A percentile compares a stretch with the other conserved stretches of the same genome.
phyloP scores from a whole-genome alignment of 2,329 filamentous ascomycete species.

The Cryphonectria nitschkei region DNA sequence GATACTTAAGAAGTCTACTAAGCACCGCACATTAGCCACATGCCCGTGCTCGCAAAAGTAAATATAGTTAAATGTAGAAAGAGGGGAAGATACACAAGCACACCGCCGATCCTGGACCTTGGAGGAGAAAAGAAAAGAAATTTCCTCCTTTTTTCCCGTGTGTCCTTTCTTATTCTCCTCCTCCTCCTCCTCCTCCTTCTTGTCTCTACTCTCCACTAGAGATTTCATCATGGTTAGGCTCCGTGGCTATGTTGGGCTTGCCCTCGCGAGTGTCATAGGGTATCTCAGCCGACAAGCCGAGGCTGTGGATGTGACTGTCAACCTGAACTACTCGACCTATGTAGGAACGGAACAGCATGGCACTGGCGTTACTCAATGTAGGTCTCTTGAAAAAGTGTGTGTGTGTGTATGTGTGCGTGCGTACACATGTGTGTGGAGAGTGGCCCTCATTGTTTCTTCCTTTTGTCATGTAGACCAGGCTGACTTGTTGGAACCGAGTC shows the following conservation, averaged over 20 bases:
- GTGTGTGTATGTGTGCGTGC: too few relatives aligned
- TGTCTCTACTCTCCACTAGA: not conserved
- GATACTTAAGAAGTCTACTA: not conserved
- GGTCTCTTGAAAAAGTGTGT: not conserved
- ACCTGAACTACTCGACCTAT: constrained; percentile 27
- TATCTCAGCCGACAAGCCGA: constrained; percentile 1
- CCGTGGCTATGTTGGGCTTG: constrained; percentile 6
- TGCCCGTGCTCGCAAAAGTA: not conserved
- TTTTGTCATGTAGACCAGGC: not conserved
- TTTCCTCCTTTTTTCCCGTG: not conserved
- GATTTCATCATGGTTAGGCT: not conserved
- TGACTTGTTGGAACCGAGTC: not conserved
- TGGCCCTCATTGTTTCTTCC: not conserved
- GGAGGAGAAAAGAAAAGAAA: not conserved
- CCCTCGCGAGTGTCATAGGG: constrained; percentile 8
- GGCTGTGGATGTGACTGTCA: constrained; percentile 22
- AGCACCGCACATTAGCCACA: not conserved
- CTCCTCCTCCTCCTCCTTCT: not conserved
- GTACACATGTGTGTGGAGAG: not conserved
- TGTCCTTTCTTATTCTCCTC: not conserved
- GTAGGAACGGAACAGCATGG: constrained; percentile 21
- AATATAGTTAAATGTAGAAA: not conserved
- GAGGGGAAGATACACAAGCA: not conserved
- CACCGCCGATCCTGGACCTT: not conserved
- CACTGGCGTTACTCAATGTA: constrained; percentile 25